Evolutionary conservation across 2,329 filamentous ascomycete genomes (phyloP).

Genomic region (Paracoccidioides lutzii): DNA sequence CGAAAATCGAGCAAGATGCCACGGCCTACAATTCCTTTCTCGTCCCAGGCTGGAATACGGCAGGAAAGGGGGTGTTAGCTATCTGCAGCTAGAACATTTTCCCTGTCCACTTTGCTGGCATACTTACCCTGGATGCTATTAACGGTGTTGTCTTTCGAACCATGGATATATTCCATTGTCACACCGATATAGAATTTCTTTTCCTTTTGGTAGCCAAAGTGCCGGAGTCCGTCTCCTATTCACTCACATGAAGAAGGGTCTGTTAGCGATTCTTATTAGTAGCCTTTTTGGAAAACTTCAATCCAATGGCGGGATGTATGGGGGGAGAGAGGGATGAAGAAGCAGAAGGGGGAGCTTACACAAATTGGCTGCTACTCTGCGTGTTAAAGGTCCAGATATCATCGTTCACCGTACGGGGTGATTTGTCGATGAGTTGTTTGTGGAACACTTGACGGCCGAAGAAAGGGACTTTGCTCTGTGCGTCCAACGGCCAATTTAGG

Average conservation of each 20-base stretch:
- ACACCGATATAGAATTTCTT: conserved; percentile 38
- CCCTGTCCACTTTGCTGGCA: neutral
- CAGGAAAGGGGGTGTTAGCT: conserved; percentile 27
- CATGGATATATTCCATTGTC: conserved; percentile 34
- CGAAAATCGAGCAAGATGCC: conserved; percentile 42
- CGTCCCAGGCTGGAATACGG: conserved; percentile 5
- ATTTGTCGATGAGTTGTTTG: conserved; percentile 40
- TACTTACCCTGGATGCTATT: conserved; percentile 37
- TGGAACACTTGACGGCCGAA: conserved; percentile 46
- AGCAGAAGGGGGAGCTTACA: conserved; percentile 18
- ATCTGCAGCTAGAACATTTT: neutral
- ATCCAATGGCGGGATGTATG: too few relatives aligned
- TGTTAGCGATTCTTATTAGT: neutral
- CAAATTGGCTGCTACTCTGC: conserved; percentile 44
- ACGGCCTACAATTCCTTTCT: conserved; percentile 26
- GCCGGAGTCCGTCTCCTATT: conserved; percentile 37
- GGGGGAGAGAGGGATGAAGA: neutral
- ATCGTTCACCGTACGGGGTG: conserved; percentile 44
- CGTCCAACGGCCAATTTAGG: conserved; percentile 48
- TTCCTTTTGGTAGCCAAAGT: conserved; percentile 33
- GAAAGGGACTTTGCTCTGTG: conserved; percentile 40
- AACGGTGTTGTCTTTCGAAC: conserved; percentile 33
- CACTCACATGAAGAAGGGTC: neutral
- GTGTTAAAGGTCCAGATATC: conserved; percentile 48
- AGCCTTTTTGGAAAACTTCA: neutral